Base-by-base conservation (phyloP, 2,329 filamentous ascomycete species). In the Exutisphaerella laricina region DNA sequence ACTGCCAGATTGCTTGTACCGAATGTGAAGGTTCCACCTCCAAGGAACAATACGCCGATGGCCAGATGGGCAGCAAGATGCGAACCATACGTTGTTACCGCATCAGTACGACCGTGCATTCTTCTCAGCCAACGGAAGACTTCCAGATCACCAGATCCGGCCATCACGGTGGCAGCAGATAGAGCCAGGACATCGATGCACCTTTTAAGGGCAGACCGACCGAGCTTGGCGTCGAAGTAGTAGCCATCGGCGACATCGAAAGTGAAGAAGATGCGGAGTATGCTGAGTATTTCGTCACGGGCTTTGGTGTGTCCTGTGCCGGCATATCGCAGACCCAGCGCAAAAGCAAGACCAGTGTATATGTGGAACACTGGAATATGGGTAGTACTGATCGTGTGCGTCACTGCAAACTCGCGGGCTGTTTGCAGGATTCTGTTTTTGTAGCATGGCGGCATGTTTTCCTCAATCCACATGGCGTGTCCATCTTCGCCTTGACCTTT, bases 351-450 rank as follows among this genome's bases (percentile, higher is more conserved):
- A 0, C 92, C 92, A 1, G 88, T 84, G 26, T 96, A 63, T 44
- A 97, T 94, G 56, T 94, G 90, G 70, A 88, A 95, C 59, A 96
- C 89, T 0, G 92, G 85, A 60, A 98, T 79, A 51, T 97, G 88
- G 34, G 84, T 81, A 45, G 85, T 94, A 43, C 79, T 81, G 34
- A 97, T 71, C 12, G 55, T 44, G 6, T 50, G 49, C 28, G 54
- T 57, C 7, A 40, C 42, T 10, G 38, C 26, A 18, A 45, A 37
- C 4, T 36, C 37, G 6, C 29, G 67, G 66, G 73, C 75, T 46
- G 78, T 21, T 14, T 46, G 36, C 5, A 41, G 36, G 10, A 51
- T 47, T 75, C 31, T 79, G 73, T 9, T 70, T 59, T 38, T 80
- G 58, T 92, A 94, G 21, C 80, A 74, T 5, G 64, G 57, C 0